A percentile compares a stretch with the other conserved stretches of the same genome.
phyloP scores from a whole-genome alignment of 2,329 filamentous ascomycete species.

The Penicillium sp. region DNA sequence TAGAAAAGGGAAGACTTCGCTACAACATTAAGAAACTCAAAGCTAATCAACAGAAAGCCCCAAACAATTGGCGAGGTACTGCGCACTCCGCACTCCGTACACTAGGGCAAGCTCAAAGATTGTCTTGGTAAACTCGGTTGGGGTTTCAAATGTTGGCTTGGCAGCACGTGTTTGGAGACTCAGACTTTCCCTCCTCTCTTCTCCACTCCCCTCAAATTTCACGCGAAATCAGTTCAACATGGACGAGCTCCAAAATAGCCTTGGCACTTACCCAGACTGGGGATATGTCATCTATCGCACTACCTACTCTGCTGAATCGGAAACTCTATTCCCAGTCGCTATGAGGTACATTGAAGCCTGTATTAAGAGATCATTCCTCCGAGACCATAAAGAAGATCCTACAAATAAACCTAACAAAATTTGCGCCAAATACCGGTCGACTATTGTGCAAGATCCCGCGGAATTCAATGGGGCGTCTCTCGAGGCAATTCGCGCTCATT shows the following conservation, averaged over 20 bases:
- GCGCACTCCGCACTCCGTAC: no score
- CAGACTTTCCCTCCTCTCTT: no score
- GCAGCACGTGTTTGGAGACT: no score
- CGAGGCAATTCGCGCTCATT: conserved; percentile 16
- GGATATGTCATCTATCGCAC: conserved; percentile 19
- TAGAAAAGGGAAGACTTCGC: no score
- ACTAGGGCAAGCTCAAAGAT: no score
- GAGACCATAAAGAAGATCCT: conserved; percentile 1
- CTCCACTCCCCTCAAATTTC: no score
- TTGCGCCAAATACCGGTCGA: conserved; percentile 14
- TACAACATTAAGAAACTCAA: no score
- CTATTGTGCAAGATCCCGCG: conserved; percentile 13
- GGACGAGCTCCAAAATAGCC: conserved; percentile 6
- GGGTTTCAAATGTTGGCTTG: no score
- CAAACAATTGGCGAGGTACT: no score
- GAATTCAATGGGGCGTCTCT: conserved; percentile 12
- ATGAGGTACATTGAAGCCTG: conserved; percentile 16
- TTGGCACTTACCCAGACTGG: conserved; percentile 12
- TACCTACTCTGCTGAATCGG: conserved; percentile 15
- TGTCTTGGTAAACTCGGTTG: no score
- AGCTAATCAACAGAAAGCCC: no score
- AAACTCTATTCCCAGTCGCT: conserved; percentile 11
- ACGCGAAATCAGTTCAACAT: conserved; percentile 1
- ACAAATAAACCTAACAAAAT: background rate
- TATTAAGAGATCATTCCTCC: conserved; percentile 10